These are phyloP conservation scores for Oryza brachyantha DNA, from an alignment of 176 grass and related monocot genomes.

Conservation along the genomic window DNA sequence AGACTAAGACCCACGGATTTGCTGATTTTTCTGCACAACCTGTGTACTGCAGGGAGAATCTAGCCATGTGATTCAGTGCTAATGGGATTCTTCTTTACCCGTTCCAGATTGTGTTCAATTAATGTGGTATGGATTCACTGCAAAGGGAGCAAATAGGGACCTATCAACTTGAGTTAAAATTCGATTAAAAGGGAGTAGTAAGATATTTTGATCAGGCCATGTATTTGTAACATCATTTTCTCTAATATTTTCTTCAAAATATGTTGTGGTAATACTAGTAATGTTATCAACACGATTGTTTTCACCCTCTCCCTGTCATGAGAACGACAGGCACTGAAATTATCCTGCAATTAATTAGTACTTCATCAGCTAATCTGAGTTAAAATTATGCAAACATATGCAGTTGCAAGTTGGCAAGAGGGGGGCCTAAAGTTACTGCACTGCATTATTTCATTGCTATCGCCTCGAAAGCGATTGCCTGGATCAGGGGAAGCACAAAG, in stretches of 20 bases:
- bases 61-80: constrained; percentile 21
- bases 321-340: constrained; percentile 10
- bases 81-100: constrained; percentile 1
- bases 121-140: not conserved
- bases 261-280: not conserved
- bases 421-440: not conserved
- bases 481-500: constrained; percentile 1
- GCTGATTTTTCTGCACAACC: not conserved
- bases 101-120: not conserved
- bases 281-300: not conserved
- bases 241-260: not conserved
- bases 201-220: not conserved
- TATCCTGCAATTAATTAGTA: not conserved
- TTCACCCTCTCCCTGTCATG: not conserved
- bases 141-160: not conserved
- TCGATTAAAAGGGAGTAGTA: not conserved
- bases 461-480: not conserved
- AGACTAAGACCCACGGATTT: constrained; percentile 18
- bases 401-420: constrained; percentile 32
- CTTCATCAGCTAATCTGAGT: not conserved
- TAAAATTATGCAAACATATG: constrained; percentile 20
- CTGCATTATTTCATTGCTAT: not conserved
- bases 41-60: constrained; percentile 9
- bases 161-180: not conserved
- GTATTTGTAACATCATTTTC: not conserved